A percentile compares a stretch with the other conserved stretches of the same genome.
Evolutionary conservation across 768 basidiomycete species (phyloP).

Genomic region (Kockovaella imperatae): DNA sequence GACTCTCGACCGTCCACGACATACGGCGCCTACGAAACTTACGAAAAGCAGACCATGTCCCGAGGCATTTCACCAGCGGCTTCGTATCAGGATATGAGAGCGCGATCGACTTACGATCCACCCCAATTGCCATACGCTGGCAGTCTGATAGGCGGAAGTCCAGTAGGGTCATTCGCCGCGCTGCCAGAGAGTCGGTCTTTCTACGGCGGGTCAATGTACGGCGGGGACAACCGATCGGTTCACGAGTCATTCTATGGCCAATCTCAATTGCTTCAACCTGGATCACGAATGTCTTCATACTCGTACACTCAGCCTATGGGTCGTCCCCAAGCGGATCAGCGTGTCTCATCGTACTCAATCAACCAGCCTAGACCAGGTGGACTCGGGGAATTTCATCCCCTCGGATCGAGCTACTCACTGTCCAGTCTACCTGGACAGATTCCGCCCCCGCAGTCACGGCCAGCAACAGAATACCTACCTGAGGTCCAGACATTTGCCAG

Average conservation of each 20-base stretch:
- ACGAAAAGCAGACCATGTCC: constrained; percentile 70
- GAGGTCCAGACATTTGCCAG: constrained; percentile 6
- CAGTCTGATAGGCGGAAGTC: constrained; percentile 4
- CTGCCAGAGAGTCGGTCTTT: neutral
- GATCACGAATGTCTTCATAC: constrained; percentile 2
- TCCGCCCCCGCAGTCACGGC: constrained; percentile 1
- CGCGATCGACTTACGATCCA: constrained; percentile 51
- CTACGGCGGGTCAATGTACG: constrained; percentile 26
- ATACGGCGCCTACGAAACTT: constrained; percentile 62
- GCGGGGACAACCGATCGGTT: constrained; percentile 14
- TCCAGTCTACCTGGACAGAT: neutral
- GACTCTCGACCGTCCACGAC: constrained; percentile 49
- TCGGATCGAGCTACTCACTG: constrained; percentile 15
- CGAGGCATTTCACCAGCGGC: constrained; percentile 64
- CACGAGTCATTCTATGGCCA: constrained; percentile 38
- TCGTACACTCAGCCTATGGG: neutral
- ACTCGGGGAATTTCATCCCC: constrained; percentile 1
- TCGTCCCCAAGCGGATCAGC: constrained; percentile 2
- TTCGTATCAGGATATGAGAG: constrained; percentile 52
- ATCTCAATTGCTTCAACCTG: constrained; percentile 1
- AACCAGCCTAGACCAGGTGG: constrained; percentile 8
- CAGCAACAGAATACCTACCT: constrained; percentile 19
- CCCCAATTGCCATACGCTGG: constrained; percentile 45
- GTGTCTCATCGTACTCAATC: neutral
- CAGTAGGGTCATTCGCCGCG: constrained; percentile 1